Percentiles rank a stretch among this genome's conserved stretches.
These are phyloP conservation scores for cucumber (Cucumis sativus) DNA, from an alignment of 306 rosid species.

Conservation along the genomic window DNA sequence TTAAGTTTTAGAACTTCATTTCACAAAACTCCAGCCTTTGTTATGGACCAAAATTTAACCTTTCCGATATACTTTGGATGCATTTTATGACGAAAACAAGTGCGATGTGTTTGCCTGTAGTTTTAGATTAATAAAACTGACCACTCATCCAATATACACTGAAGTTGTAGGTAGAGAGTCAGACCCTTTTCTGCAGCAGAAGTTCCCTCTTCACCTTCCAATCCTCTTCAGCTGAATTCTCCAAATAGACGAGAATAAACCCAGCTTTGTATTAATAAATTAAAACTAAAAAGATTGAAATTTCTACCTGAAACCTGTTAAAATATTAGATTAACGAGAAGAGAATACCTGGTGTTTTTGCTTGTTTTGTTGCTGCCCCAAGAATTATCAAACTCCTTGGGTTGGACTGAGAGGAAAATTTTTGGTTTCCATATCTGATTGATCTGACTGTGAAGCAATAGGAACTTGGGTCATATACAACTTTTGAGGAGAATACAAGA, in stretches of 20 bases:
- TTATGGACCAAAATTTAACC: neutral
- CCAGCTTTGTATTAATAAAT: neutral
- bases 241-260: conserved; percentile 20
- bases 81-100: neutral
- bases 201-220: conserved; percentile 78
- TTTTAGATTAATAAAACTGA: neutral
- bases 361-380: conserved; percentile 70
- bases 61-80: neutral
- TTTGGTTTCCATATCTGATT: conserved; percentile 23
- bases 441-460: conserved; percentile 25
- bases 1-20: neutral
- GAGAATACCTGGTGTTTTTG: conserved; percentile 70
- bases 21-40: neutral
- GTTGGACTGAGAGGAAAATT: conserved; percentile 13
- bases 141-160: neutral
- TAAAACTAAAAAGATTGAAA: neutral
- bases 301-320: neutral
- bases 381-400: conserved; percentile 43
- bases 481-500: conserved; percentile 30
- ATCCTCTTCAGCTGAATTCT: conserved; percentile 83
- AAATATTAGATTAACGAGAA: neutral
- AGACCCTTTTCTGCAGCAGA: conserved; percentile 66
- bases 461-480: conserved; percentile 23
- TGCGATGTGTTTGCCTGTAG: neutral
- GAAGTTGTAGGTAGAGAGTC: neutral